phyloP scores from a whole-genome alignment of 495 filamentous ascomycete species.

The Penicillium dipodomyicola region DNA sequence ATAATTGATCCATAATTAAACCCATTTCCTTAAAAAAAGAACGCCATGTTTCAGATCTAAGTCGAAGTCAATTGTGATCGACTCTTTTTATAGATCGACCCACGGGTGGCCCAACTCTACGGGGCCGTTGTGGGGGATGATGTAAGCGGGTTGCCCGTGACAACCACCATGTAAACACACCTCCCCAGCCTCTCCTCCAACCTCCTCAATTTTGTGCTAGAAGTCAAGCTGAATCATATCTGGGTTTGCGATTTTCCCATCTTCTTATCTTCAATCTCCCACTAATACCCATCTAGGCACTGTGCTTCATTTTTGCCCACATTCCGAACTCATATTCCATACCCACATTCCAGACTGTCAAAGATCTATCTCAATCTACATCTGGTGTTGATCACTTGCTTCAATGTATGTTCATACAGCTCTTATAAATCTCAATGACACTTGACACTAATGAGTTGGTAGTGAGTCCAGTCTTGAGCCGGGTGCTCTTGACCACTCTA shows the following conservation, averaged over 20 bases:
- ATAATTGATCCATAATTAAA: slow-evolving; percentile 1
- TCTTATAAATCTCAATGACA: slow-evolving; percentile 2
- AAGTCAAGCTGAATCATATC: slow-evolving; percentile 14
- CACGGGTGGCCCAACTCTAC: slow-evolving; percentile 1
- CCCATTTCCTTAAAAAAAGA: not conserved
- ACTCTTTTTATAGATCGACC: slow-evolving; percentile 14
- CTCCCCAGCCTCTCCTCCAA: slow-evolving; percentile 47
- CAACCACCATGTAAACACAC: slow-evolving; percentile 33
- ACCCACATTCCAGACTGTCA: slow-evolving; percentile 12
- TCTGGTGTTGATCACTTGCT: slow-evolving; percentile 13
- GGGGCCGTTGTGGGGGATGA: slow-evolving; percentile 5
- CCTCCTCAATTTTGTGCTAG: slow-evolving; percentile 38
- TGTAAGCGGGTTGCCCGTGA: slow-evolving; percentile 17
- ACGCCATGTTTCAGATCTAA: not conserved
- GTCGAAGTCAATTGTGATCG: not conserved
- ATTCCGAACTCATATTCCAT: slow-evolving; percentile 6
- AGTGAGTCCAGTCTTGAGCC: slow-evolving; percentile 40
- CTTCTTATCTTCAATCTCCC: slow-evolving; percentile 1
- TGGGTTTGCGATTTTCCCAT: slow-evolving; percentile 16
- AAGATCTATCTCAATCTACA: slow-evolving; percentile 6
- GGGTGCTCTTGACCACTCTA: slow-evolving; percentile 39
- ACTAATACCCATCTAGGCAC: slow-evolving; percentile 11
- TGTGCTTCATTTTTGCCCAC: slow-evolving; percentile 1
- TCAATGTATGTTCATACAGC: slow-evolving; percentile 14
- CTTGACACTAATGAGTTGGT: slow-evolving; percentile 11